Evolutionary conservation across 2,329 filamentous ascomycete genomes (phyloP).

Genomic region (Fusarium humuli): DNA sequence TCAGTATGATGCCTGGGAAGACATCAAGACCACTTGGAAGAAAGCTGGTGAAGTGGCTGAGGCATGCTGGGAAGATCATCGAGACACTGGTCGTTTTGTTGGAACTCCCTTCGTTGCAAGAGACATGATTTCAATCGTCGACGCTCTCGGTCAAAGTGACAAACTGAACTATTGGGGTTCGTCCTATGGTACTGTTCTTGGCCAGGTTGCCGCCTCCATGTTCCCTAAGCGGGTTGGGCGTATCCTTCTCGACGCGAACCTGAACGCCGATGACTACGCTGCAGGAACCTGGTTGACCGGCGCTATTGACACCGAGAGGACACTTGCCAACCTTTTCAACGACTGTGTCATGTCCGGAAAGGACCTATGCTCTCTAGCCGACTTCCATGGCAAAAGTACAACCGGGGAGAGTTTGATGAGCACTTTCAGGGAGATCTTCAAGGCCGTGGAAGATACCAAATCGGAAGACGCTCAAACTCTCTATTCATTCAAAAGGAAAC

Average conservation of each 20-base stretch:
- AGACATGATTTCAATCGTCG: conserved; percentile 52
- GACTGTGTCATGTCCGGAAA: background rate
- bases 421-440: background rate
- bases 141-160: conserved; percentile 50
- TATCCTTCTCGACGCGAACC: conserved; percentile 34
- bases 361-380: background rate
- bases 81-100: conserved; percentile 44
- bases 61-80: conserved; percentile 39
- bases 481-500: background rate
- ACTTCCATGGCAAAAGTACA: background rate
- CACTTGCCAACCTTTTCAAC: background rate
- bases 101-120: conserved; percentile 50
- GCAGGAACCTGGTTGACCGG: fast-evolving
- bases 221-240: conserved; percentile 38
- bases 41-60: background rate
- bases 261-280: conserved; percentile 25
- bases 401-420: background rate
- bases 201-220: conserved; percentile 36
- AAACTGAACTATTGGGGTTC: conserved; percentile 51
- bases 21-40: background rate
- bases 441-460: background rate
- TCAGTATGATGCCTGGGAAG: background rate
- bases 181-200: conserved; percentile 40
- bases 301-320: background rate
- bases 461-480: too few relatives aligned